These are phyloP conservation scores for Aquilaria agallochum DNA, from an alignment of 441 rosid species.

Conservation along the genomic window DNA sequence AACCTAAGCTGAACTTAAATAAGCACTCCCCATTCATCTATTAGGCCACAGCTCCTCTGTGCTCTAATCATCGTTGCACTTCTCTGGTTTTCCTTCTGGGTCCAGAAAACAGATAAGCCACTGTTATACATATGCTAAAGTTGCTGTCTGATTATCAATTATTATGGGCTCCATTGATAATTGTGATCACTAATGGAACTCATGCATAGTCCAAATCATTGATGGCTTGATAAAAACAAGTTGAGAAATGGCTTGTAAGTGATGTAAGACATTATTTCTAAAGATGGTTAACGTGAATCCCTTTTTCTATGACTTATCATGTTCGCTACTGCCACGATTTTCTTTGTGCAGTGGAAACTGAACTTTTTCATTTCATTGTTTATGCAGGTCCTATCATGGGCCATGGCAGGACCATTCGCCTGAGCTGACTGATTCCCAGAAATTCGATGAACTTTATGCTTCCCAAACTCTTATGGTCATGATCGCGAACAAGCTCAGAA, in stretches of 20 bases:
- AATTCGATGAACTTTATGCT: slow-evolving; percentile 56
- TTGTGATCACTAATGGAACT: too few species aligned
- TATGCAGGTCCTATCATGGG: slow-evolving; percentile 65
- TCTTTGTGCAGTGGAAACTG: neutral
- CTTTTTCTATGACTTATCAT: neutral
- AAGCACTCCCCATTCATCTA: too few species aligned
- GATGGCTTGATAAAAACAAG: neutral
- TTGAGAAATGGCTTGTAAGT: neutral
- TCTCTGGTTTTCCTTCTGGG: too few species aligned
- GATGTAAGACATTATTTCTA: neutral
- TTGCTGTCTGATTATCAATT: too few species aligned
- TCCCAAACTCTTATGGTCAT: slow-evolving; percentile 52
- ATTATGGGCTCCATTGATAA: too few species aligned
- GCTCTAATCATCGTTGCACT: too few species aligned
- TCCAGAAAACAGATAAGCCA: too few species aligned
- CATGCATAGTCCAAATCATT: neutral
- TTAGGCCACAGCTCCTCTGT: too few species aligned
- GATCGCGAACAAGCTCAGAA: slow-evolving; percentile 39
- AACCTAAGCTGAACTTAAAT: too few species aligned
- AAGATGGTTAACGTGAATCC: neutral
- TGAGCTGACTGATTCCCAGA: slow-evolving; percentile 36
- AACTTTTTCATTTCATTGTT: slow-evolving; percentile 3
- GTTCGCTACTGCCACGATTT: neutral
- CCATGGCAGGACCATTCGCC: slow-evolving; percentile 57
- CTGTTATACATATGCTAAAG: too few species aligned